Evolutionary conservation across 2,329 filamentous ascomycete species (phyloP), one percentile per base, ranked within the genome.

Genomic region (Penicillium sp.): DNA sequence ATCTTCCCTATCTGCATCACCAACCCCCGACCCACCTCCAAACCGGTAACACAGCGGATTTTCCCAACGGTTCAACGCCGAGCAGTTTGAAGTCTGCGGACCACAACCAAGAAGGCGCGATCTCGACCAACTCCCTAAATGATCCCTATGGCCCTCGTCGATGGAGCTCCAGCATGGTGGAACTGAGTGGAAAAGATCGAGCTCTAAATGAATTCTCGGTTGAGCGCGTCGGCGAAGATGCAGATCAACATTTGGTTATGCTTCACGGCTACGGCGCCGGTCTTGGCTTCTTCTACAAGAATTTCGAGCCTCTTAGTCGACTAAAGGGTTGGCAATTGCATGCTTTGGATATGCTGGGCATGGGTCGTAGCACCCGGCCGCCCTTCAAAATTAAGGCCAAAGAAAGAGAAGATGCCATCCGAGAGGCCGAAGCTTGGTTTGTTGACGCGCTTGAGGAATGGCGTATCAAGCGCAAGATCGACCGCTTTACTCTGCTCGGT

Each of bases 261-360:
- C 78, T 99, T 4, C 94, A 99, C 69, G 94, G 94, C 56, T 99
- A 99, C 71, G 94, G 94, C 43, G 94, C 94, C 2, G 94, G 94
- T 0, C 81, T 99, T 0, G 94, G 93, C 21, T 97, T 99, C 75
- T 99, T 95, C 79, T 99, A 96, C 80, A 93, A 94, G 75, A 99
- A 99, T 70, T 96, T 95, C 55, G 94, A 99, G 72, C 85, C 87
- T 6, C 76, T 99, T 31, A 92, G 87, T 42, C 85, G 92, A 16
- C 76, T 85, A 1, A 79, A 81, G 26, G 91, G 92, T 26, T 95
- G 94, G 85, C 92, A 90, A 65, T 76, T 99, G 16, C 97, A 94
- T 69, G 90, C 93, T 1, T 78, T 99, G n/a, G 93, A 99, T 66
- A 85, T 97, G 81, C 80, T 96, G 15, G 93, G 93, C 53, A 96